Evolutionary conservation across 2,329 filamentous ascomycete genomes (phyloP), one percentile per base, ranked within the genome.

Genomic region (Monosporascus sp.): DNA sequence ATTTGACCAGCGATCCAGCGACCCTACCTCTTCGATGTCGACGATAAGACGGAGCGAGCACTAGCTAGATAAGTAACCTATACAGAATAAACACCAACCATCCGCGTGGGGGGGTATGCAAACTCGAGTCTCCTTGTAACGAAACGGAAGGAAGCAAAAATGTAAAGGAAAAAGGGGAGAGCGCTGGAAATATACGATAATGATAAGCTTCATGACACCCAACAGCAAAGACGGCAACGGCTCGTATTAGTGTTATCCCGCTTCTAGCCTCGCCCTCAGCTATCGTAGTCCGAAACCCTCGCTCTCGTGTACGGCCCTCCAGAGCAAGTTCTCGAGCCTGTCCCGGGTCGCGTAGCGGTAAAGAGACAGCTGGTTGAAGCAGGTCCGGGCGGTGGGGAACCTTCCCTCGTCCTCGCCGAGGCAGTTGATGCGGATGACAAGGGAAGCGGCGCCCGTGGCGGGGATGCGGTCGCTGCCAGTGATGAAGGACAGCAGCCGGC

Each of bases 391-490:
- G 20, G 90, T 88, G 1, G 92, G 92, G 66, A 88, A 96, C 57
- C 91, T 79, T 38, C 82, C 78, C 55, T 78, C 77, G 63, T 95
- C 89, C 43, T 88, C 82, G 0, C 90, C 91, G 1, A 92, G 77
- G 65, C 88, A 92, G 16, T 82, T 80, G 50, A 96, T 75, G 59
- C 87, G 85, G 58, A 97, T 89, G 7, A 86, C 80, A 50, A 96
- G 75, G 59, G 87, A 91, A 7, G 89, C 86, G 3, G 91, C 67
- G 1, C 92, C 92, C 74, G 90, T 91, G 5, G 92, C 91, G 0
- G 92, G 92, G 52, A 96, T 92, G 22, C 92, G 84, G 68, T 96
- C 92, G 60, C 89, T 94, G 11, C 91, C 91, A 0, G 92, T 96
- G 60, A 97, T 87, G 66, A 97, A 97, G 3, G 86, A 84, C 5